Base-by-base conservation (phyloP, 75 land plant species). In the Pinus albicaulis region DNA sequence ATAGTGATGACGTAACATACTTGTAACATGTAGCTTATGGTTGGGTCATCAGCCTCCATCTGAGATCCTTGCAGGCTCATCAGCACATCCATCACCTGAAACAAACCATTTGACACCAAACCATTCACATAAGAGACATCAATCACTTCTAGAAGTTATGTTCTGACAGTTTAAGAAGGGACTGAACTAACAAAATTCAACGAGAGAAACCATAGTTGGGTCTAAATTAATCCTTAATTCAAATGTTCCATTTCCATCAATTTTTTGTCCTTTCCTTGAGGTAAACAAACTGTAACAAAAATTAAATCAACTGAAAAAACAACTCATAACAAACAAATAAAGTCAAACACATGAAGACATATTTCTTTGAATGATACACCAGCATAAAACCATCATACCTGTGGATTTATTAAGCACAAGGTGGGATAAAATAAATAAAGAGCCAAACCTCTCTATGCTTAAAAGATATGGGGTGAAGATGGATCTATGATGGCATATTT, bases 1-100 rank as follows among this genome's bases (percentile, higher is more conserved):
- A n/a, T 41, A 20, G 7, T 25, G 11, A 53, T 22, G 5, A 63
- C 19, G 41, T 7, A 56, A 14, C 86, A 78, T 79, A 92, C 99
- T 85, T 97, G 99, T 57, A 94, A 84, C 98, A 97, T 94, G 78
- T 97, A 97, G 84, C 98, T 97, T 28, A 89, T 92, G 57, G 93
- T 97, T 28, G 98, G 99, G 73, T 96, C 99, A 85, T 96, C 99
- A 56, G 92, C 80, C 78, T 94, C 99, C 89, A 94, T 78, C 55
- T 90, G 89, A 66, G 92, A 83, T 79, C 99, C 99, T 87, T 97
- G 99, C 69, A 97, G 79, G 36, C 82, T 81, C 99, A 97, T 92
- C 31, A 97, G 83, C 19, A 97, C 95, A 66, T 97, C 99, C 99
- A 97, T 97, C 55, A 97, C 98, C 99, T 97, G 62, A 23, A 55